Conservation (phyloP, 23 red algal genomes). For the Gracilaria domingensis region DNA sequence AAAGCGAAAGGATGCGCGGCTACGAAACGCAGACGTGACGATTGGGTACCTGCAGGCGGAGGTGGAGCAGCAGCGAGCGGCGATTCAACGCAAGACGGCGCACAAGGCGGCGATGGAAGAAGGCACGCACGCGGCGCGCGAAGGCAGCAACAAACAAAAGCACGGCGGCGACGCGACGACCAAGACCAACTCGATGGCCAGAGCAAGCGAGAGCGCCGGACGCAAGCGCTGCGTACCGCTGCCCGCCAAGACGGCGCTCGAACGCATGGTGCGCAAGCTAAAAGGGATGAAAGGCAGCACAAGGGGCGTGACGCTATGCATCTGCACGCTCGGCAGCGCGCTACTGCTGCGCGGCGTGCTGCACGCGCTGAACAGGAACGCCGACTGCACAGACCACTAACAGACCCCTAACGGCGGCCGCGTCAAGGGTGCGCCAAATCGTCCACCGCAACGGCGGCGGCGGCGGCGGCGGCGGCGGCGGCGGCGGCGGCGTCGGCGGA, state of each 20-base stretch:
- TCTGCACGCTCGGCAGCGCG: neutral
- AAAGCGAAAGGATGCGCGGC: conserved; percentile 21
- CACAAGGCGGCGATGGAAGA: neutral
- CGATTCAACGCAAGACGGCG: neutral
- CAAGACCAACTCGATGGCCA: neutral
- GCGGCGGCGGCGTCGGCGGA: neutral
- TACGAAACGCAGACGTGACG: conserved; percentile 31
- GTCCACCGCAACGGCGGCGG: neutral
- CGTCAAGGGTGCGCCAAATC: neutral
- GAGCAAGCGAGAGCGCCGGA: neutral
- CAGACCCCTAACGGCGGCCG: too few species aligned
- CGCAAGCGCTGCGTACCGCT: neutral
- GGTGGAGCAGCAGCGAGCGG: neutral
- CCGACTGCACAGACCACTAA: neutral
- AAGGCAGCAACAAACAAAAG: neutral
- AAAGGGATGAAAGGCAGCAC: neutral
- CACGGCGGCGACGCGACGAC: neutral
- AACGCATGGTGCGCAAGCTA: neutral
- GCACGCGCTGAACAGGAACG: neutral
- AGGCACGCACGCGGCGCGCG: neutral
- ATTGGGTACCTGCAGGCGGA: neutral
- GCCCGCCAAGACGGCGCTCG: neutral
- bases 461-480: neutral
- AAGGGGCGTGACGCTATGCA: neutral
- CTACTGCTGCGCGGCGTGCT: neutral